A percentile compares a stretch with the other conserved stretches of the same genome.
These are phyloP conservation scores for Avena sativa DNA, from an alignment of 176 grass and related monocot genomes.

Conservation along the genomic window DNA sequence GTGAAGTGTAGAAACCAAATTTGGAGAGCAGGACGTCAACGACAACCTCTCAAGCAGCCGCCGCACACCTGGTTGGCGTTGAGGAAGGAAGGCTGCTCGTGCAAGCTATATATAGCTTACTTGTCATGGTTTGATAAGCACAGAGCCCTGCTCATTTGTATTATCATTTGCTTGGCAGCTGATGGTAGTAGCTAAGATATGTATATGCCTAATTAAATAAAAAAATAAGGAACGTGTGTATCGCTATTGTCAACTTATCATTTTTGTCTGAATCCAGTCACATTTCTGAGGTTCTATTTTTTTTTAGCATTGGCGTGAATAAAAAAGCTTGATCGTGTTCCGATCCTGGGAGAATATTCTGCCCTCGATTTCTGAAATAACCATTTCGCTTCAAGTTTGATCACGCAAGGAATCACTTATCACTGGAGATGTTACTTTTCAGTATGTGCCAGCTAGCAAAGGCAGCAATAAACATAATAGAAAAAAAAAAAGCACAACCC, in stretches of 20 bases:
- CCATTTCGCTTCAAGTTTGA: too few species aligned
- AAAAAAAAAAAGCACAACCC: too few species aligned
- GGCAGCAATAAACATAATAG: too few species aligned
- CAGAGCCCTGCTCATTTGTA: not conserved
- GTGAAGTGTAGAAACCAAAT: slow-evolving; percentile 22
- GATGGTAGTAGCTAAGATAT: not conserved
- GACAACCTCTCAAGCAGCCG: not conserved
- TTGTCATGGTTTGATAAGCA: slow-evolving; percentile 50
- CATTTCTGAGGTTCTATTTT: not conserved
- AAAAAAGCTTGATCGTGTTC: not conserved
- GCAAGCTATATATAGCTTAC: slow-evolving; percentile 49
- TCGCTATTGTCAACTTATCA: not conserved
- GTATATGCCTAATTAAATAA: not conserved
- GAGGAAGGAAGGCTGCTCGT: not conserved
- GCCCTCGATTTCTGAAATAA: too few species aligned
- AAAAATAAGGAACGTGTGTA: not conserved
- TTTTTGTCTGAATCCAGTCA: not conserved
- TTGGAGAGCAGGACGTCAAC: not conserved
- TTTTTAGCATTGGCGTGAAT: not conserved
- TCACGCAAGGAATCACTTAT: too few species aligned
- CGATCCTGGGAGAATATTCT: too few species aligned
- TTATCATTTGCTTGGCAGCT: not conserved
- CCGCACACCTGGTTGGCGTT: slow-evolving; percentile 44
- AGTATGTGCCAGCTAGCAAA: too few species aligned
- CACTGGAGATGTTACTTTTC: too few species aligned